phyloP scores from a whole-genome alignment of 108 stramenopile species.

The Cylindrotheca fusiformis region DNA sequence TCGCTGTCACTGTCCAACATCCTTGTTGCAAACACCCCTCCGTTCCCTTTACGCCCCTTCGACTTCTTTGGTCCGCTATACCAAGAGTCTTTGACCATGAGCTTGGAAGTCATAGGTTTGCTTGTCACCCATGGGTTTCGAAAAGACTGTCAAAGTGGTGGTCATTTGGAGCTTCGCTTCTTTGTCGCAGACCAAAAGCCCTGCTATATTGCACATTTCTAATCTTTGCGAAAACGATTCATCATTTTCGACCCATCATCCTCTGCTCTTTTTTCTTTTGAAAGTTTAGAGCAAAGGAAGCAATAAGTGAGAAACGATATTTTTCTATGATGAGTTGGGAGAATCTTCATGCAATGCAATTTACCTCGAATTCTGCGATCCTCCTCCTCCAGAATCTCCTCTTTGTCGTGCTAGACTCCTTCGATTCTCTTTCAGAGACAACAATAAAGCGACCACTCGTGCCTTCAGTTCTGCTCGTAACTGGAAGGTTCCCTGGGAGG shows the following conservation, averaged over 20 bases:
- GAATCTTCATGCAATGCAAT: no score
- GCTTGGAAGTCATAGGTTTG: no score
- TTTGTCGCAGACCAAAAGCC: no score
- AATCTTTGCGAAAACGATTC: conserved; percentile 62
- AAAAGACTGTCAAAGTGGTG: no score
- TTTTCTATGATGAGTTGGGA: no score
- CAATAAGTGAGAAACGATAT: no score
- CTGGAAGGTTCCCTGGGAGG: conserved; percentile 47
- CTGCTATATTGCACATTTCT: no score
- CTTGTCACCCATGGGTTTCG: no score
- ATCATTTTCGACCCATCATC: conserved; percentile 84
- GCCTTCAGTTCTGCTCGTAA: conserved; percentile 61
- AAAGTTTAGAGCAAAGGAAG: neutral
- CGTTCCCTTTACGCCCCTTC: conserved; percentile 9
- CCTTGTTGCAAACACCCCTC: conserved; percentile 83
- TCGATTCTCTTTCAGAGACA: conserved; percentile 75
- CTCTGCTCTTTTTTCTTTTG: conserved; percentile 36
- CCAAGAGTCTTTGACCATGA: no score
- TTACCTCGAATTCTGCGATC: conserved; percentile 58
- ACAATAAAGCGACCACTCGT: conserved; percentile 66
- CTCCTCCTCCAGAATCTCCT: conserved; percentile 71
- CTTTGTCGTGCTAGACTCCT: conserved; percentile 60
- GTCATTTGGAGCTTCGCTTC: no score
- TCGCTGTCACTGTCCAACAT: conserved; percentile 86
- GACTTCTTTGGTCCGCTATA: conserved; percentile 1